These are phyloP conservation scores for Aurifilum marmelostoma DNA, from an alignment of 2,329 filamentous ascomycete genomes.

Conservation along the genomic window DNA sequence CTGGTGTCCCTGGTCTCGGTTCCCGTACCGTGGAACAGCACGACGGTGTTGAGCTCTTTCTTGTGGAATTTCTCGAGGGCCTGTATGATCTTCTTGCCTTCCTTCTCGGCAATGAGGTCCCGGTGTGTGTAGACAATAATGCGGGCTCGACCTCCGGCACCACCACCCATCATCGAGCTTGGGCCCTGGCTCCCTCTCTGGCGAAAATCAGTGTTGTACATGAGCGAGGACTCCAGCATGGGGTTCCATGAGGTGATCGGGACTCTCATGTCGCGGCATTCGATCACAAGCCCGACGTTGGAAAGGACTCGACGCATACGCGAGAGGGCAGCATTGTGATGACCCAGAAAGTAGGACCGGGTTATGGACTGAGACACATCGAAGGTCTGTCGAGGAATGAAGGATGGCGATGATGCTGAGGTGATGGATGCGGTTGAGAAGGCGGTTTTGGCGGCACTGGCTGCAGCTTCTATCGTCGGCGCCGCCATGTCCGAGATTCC, in stretches of 20 bases:
- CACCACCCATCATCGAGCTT: conserved; percentile 51
- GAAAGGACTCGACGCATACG: conserved; percentile 83
- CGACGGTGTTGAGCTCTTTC: conserved; percentile 37
- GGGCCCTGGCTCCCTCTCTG: conserved; percentile 17
- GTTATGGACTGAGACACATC: conserved; percentile 73
- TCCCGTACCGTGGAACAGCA: conserved; percentile 38
- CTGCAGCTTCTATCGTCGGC: conserved; percentile 21
- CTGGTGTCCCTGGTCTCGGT: conserved; percentile 38
- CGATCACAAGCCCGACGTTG: conserved; percentile 84
- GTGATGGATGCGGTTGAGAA: conserved; percentile 27
- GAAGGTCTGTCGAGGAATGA: conserved; percentile 76
- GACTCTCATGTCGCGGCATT: conserved; percentile 92
- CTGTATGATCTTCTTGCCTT: conserved; percentile 35
- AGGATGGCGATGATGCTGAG: conserved; percentile 44
- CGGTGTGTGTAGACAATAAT: conserved; percentile 90
- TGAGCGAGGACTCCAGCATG: conserved; percentile 79
- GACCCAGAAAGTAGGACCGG: conserved; percentile 91
- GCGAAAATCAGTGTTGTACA: conserved; percentile 44
- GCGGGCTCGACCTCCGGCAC: conserved; percentile 61
- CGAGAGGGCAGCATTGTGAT: conserved; percentile 79
- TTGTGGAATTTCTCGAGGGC: conserved; percentile 46
- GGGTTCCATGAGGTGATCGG: conserved; percentile 90
- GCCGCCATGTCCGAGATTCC: conserved; percentile 10
- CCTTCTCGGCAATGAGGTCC: conserved; percentile 62
- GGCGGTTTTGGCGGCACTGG: conserved; percentile 23